These are phyloP conservation scores for Ustilago cynodontis DNA, from an alignment of 1,284 basidiomycete genomes.

Conservation along the genomic window DNA sequence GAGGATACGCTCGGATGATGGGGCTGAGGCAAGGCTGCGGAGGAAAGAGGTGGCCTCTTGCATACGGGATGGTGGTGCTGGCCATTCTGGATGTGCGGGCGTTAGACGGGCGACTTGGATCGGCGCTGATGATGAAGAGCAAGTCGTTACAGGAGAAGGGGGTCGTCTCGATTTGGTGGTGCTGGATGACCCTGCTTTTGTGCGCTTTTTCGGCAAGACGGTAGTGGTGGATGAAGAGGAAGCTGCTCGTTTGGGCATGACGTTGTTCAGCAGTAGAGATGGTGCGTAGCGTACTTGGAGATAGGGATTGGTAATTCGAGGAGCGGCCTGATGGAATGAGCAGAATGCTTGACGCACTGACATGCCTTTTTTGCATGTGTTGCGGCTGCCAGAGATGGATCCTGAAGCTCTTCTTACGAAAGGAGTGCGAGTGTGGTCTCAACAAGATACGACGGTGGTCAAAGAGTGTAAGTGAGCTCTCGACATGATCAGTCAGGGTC, in stretches of 20 bases:
- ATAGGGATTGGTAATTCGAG: background rate
- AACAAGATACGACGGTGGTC: too few relatives aligned
- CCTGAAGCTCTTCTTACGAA: too few relatives aligned
- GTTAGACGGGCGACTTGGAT: constrained; percentile 35
- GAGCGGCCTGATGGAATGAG: background rate
- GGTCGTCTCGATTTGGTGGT: background rate
- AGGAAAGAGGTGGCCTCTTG: constrained; percentile 40
- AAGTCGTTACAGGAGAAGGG: background rate
- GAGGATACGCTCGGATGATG: constrained; percentile 30
- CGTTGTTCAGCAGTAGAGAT: background rate
- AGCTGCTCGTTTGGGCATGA: constrained; percentile 24
- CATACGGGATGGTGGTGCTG: constrained; percentile 21
- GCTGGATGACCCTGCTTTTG: background rate
- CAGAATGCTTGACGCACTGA: constrained; percentile 1
- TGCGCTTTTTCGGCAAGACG: constrained; percentile 6
- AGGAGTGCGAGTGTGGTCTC: too few relatives aligned
- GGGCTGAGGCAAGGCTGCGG: constrained; percentile 17
- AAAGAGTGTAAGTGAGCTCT: background rate
- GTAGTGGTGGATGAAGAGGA: constrained; percentile 2
- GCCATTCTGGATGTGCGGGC: constrained; percentile 39
- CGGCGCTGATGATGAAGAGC: background rate
- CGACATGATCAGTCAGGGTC: constrained; percentile 17
- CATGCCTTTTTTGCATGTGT: background rate
- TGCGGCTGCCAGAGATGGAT: background rate
- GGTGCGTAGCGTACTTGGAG: background rate